These are phyloP conservation scores for Esteya vermicola DNA, from an alignment of 2,329 filamentous ascomycete species.

Conservation along the genomic window DNA sequence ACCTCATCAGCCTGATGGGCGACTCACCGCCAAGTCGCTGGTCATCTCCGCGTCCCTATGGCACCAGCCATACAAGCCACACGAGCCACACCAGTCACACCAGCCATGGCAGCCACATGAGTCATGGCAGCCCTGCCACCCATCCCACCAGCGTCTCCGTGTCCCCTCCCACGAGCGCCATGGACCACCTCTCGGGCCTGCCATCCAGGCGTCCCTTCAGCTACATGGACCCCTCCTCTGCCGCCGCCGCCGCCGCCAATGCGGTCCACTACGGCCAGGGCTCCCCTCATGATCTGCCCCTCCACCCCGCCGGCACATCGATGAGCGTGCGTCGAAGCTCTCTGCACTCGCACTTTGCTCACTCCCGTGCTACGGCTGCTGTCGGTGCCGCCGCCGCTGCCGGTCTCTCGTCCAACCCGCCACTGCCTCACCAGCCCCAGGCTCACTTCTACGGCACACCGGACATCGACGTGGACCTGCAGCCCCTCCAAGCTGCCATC, in stretches of 20 bases:
- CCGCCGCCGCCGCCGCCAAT: no score
- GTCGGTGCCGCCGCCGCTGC: constrained; percentile 1
- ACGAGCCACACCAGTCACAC: constrained; percentile 8
- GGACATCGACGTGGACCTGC: constrained; percentile 50
- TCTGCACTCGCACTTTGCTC: constrained; percentile 34
- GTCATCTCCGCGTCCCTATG: constrained; percentile 30
- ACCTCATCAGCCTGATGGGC: constrained; percentile 34
- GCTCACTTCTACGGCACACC: constrained; percentile 64
- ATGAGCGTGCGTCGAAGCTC: constrained; percentile 29
- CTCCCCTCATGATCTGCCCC: constrained; percentile 23
- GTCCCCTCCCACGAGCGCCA: constrained; percentile 19
- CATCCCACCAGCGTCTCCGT: constrained; percentile 19
- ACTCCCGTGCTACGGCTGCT: constrained; percentile 24
- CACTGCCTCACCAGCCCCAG: constrained; percentile 61
- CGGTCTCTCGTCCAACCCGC: constrained; percentile 28
- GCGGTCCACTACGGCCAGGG: constrained; percentile 19
- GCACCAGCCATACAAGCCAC: constrained; percentile 14
- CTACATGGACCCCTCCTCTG: constrained; percentile 30
- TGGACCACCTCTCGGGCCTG: constrained; percentile 1
- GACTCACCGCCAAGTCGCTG: constrained; percentile 38
- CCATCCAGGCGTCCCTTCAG: constrained; percentile 31
- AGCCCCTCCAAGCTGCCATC: constrained; percentile 32
- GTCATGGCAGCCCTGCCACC: constrained; percentile 7
- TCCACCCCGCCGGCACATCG: constrained; percentile 17
- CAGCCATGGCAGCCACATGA: constrained; percentile 7